Base-by-base conservation (phyloP, 129 eudicot species). In the Flaveria linearis region DNA sequence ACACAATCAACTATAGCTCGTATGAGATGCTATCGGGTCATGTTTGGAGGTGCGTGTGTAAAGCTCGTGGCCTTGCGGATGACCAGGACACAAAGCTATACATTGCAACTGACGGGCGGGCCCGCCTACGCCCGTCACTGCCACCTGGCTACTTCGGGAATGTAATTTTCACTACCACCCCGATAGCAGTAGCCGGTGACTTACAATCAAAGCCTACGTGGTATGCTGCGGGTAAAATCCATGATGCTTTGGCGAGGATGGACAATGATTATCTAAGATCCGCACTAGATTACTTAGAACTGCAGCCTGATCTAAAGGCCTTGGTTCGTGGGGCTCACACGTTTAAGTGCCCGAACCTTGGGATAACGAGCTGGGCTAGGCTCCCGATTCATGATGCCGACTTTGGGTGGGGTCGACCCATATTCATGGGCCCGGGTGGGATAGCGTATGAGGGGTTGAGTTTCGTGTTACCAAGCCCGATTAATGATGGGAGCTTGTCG, bases 331-430 rank as follows among this genome's bases (percentile, higher is more conserved):
- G 93, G 28, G 94, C 91, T 0, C 93, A 90, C 61, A 82, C 96
- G 0, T 87, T 88, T 53, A 79, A 68, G 81, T 88, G 97, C 80
- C 98, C 98, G 11, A 90, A 90, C 73, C 86, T 93, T 7, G 92
- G 96, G 75, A 87, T 93, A 8, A 90, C 96, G 0, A 88, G 96
- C 33, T 93, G 98, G 97, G 87, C 82, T 68, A 87, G 93, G 75
- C 84, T 93, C 36, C 98, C 97, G 1, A 91, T 90, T 45, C 96
- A 93, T 42, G 98, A 93, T 23, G 89, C 96, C 0, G 97, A 93
- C 60, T 93, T 90, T 28, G 98, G 98, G 1, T 93, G 93, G 94
- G 98, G 98, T 0, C 71, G 92, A 70, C 98, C 97, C 0, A 90
- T 88, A 39, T 88, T 90, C 30, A 88, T 88, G 96, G 98, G 98